A percentile compares a stretch with the other conserved stretches of the same genome.
phyloP scores from a whole-genome alignment of 768 basidiomycete species.

The Myochromella boudieri region DNA sequence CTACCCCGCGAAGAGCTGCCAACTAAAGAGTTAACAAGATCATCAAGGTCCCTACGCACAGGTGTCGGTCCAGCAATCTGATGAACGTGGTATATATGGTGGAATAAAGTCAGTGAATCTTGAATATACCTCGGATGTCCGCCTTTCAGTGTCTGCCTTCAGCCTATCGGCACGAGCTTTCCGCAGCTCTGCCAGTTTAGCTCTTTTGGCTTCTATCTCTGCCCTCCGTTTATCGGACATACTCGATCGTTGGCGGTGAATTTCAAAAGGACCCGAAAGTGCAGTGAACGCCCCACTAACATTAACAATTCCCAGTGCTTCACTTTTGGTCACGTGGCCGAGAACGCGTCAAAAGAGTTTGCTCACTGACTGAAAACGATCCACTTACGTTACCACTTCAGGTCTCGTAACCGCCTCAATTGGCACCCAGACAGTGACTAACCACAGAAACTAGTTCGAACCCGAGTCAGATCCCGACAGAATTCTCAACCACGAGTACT shows the following conservation, averaged over 20 bases:
- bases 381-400: too few species aligned
- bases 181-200: slow-evolving; percentile 82
- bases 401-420: too few species aligned
- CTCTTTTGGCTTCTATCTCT: slow-evolving; percentile 89
- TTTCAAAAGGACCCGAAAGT: not conserved
- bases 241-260: not conserved
- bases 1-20: slow-evolving; percentile 40
- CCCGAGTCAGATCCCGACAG: too few species aligned
- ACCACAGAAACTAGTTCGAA: too few species aligned
- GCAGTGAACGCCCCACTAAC: too few species aligned
- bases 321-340: too few species aligned
- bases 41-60: slow-evolving; percentile 59
- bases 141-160: slow-evolving; percentile 48
- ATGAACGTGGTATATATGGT: not conserved
- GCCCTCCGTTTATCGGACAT: slow-evolving; percentile 71
- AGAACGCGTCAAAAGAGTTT: too few species aligned
- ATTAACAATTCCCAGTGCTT: too few species aligned
- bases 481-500: too few species aligned
- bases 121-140: slow-evolving; percentile 36
- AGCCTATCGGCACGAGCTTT: slow-evolving; percentile 74
- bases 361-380: too few species aligned
- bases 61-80: slow-evolving; percentile 42
- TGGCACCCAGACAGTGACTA: too few species aligned
- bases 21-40: slow-evolving; percentile 65
- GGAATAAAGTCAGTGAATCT: too few species aligned